Evolutionary conservation across 768 basidiomycete genomes (phyloP).

Genomic region (Lentinula aciculospora): DNA sequence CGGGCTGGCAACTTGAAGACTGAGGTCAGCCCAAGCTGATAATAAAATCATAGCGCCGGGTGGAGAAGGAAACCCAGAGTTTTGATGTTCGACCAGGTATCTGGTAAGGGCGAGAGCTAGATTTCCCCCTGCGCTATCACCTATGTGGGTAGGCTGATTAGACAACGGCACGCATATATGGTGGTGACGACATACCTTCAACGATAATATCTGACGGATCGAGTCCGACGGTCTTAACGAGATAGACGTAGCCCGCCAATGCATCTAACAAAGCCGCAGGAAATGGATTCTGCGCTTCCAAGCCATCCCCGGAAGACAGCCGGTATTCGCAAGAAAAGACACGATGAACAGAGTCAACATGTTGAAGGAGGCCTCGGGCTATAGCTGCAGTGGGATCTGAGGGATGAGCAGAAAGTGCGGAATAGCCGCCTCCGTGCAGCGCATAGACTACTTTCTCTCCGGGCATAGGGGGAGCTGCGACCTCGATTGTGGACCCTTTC

Average conservation of each 20-base stretch:
- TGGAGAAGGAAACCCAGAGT: slow-evolving; percentile 31
- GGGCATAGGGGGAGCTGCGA: slow-evolving; percentile 31
- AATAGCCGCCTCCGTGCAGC: slow-evolving; percentile 63
- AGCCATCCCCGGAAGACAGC: slow-evolving; percentile 42
- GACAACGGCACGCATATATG: background rate
- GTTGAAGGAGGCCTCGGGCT: slow-evolving; percentile 39
- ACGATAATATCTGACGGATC: slow-evolving; percentile 56
- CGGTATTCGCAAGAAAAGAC: slow-evolving; percentile 70
- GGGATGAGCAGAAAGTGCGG: slow-evolving; percentile 53
- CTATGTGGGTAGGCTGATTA: background rate
- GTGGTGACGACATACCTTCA: slow-evolving; percentile 22
- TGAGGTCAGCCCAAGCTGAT: slow-evolving; percentile 53
- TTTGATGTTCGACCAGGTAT: slow-evolving; percentile 49
- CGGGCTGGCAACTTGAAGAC: slow-evolving; percentile 30
- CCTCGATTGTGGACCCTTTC: slow-evolving; percentile 25
- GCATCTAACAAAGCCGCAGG: slow-evolving; percentile 73
- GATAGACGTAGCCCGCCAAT: slow-evolving; percentile 68
- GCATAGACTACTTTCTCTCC: slow-evolving; percentile 56
- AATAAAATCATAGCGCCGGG: slow-evolving; percentile 46
- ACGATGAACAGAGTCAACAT: slow-evolving; percentile 37
- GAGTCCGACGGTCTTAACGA: slow-evolving; percentile 53
- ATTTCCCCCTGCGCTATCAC: slow-evolving; percentile 79
- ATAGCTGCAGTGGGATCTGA: slow-evolving; percentile 39
- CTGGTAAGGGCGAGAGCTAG: slow-evolving; percentile 59
- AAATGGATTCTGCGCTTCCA: slow-evolving; percentile 49